A percentile compares a stretch with the other conserved stretches of the same genome.
Conservation (phyloP, 2,329 filamentous ascomycete species). For the Diplodia seriata region DNA sequence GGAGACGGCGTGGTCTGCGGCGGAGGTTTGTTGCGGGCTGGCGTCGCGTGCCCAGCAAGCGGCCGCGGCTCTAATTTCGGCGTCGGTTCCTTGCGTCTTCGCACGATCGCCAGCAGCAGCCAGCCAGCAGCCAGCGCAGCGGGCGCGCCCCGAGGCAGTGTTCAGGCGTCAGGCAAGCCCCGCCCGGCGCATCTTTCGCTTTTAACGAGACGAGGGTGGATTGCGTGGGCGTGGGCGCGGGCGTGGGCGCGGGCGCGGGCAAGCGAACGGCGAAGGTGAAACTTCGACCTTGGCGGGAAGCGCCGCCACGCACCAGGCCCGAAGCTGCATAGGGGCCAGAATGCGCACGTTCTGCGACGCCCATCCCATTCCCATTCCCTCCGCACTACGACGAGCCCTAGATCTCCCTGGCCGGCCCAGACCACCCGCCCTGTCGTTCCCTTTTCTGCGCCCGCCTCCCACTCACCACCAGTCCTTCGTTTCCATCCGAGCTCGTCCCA, state of each 20-base stretch:
- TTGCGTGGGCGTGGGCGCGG: no score
- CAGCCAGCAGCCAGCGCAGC: slow-evolving; percentile 9
- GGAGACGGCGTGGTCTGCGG: no score
- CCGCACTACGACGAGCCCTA: slow-evolving; percentile 10
- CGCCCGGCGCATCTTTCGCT: background rate
- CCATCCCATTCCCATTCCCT: slow-evolving; percentile 19
- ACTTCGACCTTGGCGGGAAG: slow-evolving; percentile 13
- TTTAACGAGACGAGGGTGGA: no score
- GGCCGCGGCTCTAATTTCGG: slow-evolving; percentile 16
- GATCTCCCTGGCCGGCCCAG: slow-evolving; percentile 27
- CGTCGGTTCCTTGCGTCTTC: slow-evolving; percentile 18
- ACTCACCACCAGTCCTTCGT: slow-evolving; percentile 27
- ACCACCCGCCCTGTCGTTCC: slow-evolving; percentile 23
- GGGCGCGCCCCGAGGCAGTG: background rate
- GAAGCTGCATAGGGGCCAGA: background rate
- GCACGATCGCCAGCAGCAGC: slow-evolving; percentile 5
- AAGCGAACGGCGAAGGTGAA: slow-evolving; percentile 23
- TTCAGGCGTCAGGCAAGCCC: background rate
- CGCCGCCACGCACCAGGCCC: slow-evolving; percentile 16
- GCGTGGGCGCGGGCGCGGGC: background rate
- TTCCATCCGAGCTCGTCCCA: slow-evolving; percentile 20
- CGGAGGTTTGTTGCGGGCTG: background rate
- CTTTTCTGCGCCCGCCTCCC: slow-evolving; percentile 26
- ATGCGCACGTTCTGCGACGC: slow-evolving; percentile 22
- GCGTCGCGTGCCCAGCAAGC: background rate